phyloP scores from a whole-genome alignment of 1,284 basidiomycete species.

The Phlebopus sp. region DNA sequence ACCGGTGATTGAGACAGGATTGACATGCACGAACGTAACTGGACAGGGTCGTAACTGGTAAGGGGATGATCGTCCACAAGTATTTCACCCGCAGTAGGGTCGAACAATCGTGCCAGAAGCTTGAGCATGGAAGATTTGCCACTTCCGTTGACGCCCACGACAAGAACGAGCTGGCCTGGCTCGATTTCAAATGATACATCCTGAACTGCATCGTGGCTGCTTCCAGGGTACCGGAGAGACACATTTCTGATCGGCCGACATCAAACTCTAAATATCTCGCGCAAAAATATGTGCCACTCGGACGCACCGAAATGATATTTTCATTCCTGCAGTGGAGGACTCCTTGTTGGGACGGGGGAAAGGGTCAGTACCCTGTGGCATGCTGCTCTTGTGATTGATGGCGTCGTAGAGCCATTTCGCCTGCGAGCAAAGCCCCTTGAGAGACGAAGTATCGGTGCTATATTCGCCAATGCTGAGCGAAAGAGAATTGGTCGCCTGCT shows the following conservation, averaged over 20 bases:
- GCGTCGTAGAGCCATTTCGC: constrained; percentile 29
- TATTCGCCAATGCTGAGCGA: constrained; percentile 14
- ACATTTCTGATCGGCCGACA: constrained; percentile 34
- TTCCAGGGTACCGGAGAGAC: constrained; percentile 35
- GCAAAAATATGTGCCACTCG: neutral
- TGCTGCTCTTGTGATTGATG: constrained; percentile 22
- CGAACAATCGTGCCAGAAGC: constrained; percentile 40
- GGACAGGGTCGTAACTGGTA: constrained; percentile 22
- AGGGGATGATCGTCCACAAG: constrained; percentile 37
- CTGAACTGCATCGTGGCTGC: constrained; percentile 27
- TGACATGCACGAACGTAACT: constrained; percentile 35
- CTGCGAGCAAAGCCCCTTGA: constrained; percentile 12
- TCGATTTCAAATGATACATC: constrained; percentile 40
- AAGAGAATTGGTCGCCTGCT: constrained; percentile 17
- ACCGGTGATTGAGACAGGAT: constrained; percentile 40
- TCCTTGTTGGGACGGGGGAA: constrained; percentile 13
- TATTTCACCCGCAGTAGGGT: constrained; percentile 39
- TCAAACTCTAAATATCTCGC: constrained; percentile 4
- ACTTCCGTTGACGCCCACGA: constrained; percentile 48
- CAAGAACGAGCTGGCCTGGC: constrained; percentile 44
- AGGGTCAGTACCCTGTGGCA: constrained; percentile 16
- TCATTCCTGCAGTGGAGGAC: constrained; percentile 32
- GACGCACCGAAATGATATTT: constrained; percentile 36
- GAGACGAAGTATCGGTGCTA: neutral
- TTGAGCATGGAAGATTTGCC: constrained; percentile 50